Percentiles rank a stretch among this genome's conserved stretches.
These are phyloP conservation scores for Hypseocharis bilobata DNA, from an alignment of 441 rosid species.

Conservation along the genomic window DNA sequence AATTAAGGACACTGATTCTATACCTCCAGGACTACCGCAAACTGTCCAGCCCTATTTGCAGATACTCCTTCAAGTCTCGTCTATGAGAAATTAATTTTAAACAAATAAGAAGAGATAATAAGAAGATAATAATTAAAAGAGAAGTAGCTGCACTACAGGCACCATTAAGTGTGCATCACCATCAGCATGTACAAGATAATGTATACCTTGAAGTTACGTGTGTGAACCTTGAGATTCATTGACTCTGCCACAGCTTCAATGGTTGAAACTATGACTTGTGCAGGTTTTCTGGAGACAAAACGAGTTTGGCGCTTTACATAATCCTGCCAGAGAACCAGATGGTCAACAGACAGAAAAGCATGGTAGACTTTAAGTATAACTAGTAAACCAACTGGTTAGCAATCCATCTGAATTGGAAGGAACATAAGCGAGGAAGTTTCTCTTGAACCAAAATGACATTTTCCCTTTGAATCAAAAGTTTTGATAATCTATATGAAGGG, in stretches of 20 bases:
- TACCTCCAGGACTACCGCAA: constrained; percentile 80
- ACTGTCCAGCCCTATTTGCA: constrained; percentile 42
- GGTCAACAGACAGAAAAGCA: too few species aligned
- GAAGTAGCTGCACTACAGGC: background rate
- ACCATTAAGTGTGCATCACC: background rate
- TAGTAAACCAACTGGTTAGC: background rate
- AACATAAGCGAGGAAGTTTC: too few species aligned
- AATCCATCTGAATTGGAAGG: background rate
- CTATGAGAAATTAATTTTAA: constrained; percentile 30
- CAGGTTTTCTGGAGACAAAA: constrained; percentile 65
- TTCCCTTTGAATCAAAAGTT: background rate
- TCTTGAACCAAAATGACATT: too few species aligned
- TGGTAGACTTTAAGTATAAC: background rate
- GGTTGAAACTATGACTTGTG: constrained; percentile 50
- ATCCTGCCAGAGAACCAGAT: constrained; percentile 58
- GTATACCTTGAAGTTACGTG: constrained; percentile 61
- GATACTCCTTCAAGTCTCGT: constrained; percentile 69
- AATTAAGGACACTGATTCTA: constrained; percentile 9
- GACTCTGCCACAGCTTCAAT: constrained; percentile 64
- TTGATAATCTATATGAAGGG: background rate
- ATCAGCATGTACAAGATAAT: constrained; percentile 5
- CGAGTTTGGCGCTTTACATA: constrained; percentile 75
- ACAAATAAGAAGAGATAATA: background rate
- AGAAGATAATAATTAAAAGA: background rate
- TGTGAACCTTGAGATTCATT: constrained; percentile 54